Evolutionary conservation across 345 rosid species (phyloP), one percentile per base, ranked within the genome.

Genomic region (Ceriops zippeliana): DNA sequence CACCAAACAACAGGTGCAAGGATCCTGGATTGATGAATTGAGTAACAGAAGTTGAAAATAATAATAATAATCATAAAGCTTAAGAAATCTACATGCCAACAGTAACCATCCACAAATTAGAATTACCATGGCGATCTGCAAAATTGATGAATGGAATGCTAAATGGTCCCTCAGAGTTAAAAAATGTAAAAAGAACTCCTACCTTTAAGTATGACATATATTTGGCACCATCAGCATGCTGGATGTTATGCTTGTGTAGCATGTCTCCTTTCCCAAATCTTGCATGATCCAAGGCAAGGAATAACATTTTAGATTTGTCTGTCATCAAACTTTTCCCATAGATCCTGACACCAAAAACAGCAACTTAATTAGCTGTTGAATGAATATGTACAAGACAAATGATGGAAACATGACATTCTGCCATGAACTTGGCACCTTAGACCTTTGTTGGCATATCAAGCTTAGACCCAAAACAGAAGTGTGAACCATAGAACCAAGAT

Each of bases 191-290:
- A 74, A 58, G 67, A 82, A 26, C 20, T 52, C 87, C 27, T 58
- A 91, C 99, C 98, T 95, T 95, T 53, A 92, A 72, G 83, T 79
- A 91, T 64, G 99, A 90, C 99, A 95, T 95, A 70, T 95, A 95
- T 64, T 86, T 77, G 72, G 86, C 80, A 76, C 97, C 96, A 79
- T 95, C 97, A 66, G 75, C 81, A 65, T 70, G 86, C 67, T 78
- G 73, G 69, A 84, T 70, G 70, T 83, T 83, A 73, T 63, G 81
- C 78, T 73, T 85, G 54, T 68, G 86, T 71, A 85, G 63, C 80
- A 62, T 84, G 42, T 83, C 89, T 49, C 83, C 88, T 65, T 79
- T 84, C 63, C 67, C 77, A 35, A 69, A 52, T 73, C 67, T 86
- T 68, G 70, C 83, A 76, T 80, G 73, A 75, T 83, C 80, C 15